Conservation (phyloP, 2,329 filamentous ascomycete species). For the Penicillium sclerotiorum region DNA sequence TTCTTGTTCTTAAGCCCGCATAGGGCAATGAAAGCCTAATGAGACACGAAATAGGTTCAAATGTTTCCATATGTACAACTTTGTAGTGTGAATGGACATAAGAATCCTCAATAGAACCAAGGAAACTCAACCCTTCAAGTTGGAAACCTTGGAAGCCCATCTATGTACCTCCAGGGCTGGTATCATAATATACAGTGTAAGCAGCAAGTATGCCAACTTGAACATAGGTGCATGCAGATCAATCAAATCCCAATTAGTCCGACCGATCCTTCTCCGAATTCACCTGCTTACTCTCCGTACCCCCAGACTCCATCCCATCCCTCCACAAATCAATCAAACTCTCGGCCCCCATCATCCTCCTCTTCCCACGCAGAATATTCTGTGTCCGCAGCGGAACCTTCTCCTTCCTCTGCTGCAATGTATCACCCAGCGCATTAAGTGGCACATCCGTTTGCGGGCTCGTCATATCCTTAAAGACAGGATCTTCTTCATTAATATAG, state of each 20-base stretch:
- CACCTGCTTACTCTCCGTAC: background rate
- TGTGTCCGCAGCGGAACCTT: conserved; percentile 16
- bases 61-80: too few relatives aligned
- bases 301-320: background rate
- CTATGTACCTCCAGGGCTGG: too few relatives aligned
- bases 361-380: conserved; percentile 21
- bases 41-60: conserved; percentile 1
- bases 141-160: too few relatives aligned
- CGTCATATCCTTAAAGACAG: conserved; percentile 34
- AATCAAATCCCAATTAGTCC: too few relatives aligned
- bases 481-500: conserved; percentile 22
- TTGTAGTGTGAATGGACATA: background rate
- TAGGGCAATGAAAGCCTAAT: conserved; percentile 1
- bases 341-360: conserved; percentile 26
- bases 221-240: too few relatives aligned
- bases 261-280: background rate
- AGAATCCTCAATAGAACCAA: background rate
- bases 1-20: background rate
- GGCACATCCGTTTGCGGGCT: conserved; percentile 25
- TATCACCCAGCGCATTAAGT: conserved; percentile 35
- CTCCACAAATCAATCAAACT: conserved; percentile 24
- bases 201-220: too few relatives aligned
- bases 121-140: too few relatives aligned
- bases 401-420: conserved; percentile 31
- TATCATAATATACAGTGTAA: too few relatives aligned